phyloP scores from a whole-genome alignment of 345 rosid genomes.

The Citrus hindsii region DNA sequence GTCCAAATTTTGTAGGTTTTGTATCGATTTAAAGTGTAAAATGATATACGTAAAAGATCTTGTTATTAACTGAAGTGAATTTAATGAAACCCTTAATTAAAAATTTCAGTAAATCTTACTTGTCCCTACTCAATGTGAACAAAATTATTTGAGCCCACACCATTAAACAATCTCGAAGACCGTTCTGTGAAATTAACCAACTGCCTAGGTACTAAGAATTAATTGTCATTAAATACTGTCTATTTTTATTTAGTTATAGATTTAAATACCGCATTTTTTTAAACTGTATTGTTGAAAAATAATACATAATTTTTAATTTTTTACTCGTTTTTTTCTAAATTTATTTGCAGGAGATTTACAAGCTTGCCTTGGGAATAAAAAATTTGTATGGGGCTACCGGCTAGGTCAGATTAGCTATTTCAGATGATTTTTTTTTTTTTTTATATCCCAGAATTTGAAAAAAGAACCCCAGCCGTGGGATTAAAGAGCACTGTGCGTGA shows the following conservation, averaged over 20 bases:
- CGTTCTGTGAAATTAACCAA: not conserved
- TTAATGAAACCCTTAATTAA: not conserved
- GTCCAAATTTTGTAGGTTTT: not conserved
- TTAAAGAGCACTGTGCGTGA: not conserved
- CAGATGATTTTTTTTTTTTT: not conserved
- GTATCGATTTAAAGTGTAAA: not conserved
- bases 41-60: not conserved
- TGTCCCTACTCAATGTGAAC: not conserved
- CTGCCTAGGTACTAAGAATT: not conserved
- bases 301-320: too few relatives aligned
- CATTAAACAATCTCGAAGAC: not conserved
- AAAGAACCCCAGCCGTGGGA: not conserved
- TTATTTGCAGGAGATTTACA: too few relatives aligned
- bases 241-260: not conserved
- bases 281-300: too few relatives aligned
- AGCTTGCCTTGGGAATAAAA: too few relatives aligned
- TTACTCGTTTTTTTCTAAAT: not conserved
- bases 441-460: not conserved
- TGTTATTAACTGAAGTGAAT: not conserved
- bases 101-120: not conserved
- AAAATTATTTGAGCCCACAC: not conserved
- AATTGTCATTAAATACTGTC: not conserved
- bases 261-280: not conserved
- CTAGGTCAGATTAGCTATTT: not conserved
- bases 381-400: not conserved